Base-by-base conservation (phyloP, 192 early-diverging fungal genomes). In the Phlyctochytrium bullatum region DNA sequence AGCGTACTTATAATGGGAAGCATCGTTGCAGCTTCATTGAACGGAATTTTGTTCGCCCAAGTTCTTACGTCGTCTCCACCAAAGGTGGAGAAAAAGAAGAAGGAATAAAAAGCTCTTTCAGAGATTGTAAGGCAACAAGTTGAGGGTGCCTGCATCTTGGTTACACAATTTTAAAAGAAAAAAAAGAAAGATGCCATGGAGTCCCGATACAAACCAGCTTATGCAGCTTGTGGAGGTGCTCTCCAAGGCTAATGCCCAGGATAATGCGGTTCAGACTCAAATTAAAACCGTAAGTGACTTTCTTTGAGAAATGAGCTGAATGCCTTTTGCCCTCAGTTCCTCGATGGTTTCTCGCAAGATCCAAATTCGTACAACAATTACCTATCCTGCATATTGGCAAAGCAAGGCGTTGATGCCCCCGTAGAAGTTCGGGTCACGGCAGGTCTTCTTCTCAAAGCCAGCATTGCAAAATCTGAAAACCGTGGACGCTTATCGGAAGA, bases 331-430 rank as follows among this genome's bases (percentile, higher is more conserved):
- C n/a, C n/a, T n/a, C n/a, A n/a, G n/a, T n/a, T n/a, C n/a, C n/a
- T n/a, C n/a, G n/a, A n/a, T n/a, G n/a, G n/a, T n/a, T n/a, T n/a
- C n/a, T n/a, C n/a, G n/a, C n/a, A n/a, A n/a, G n/a, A n/a, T n/a
- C n/a, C n/a, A n/a, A n/a, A n/a, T 2, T 32, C 20, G 28, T 97
- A 92, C 84, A 87, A 89, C 75, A 92, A 88, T 73, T 97, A 96
- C 82, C 84, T 97, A 34, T 86, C 89, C 59, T 92, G 90, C 68
- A 89, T 98, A 65, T 81, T 97, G 66, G 88, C 93, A 1, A 72
- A 57, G n/a, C 34, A 32, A 3, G 59, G 81, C 62, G 78, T 85
- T 54, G 80, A 88, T 40, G 82, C 90, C 70, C 72, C 83, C 61
- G 74, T 80, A 31, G 73, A 88, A 17, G 85, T 88, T 40, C 89